Evolutionary conservation across 306 rosid species (phyloP).

Genomic region (Cucurbita ficifolia): DNA sequence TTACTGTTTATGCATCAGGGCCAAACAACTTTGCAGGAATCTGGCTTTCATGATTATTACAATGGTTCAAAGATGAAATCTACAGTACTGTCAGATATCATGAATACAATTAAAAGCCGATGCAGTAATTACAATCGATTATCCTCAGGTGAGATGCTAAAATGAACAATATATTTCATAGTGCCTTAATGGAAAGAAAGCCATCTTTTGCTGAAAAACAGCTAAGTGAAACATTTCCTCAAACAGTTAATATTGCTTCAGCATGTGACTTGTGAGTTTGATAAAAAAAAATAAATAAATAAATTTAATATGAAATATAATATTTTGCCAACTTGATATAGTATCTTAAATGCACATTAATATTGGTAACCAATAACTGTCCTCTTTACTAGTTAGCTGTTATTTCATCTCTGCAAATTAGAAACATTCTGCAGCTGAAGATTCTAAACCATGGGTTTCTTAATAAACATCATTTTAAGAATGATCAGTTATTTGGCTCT

Average conservation of each 20-base stretch:
- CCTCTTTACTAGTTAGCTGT: not conserved
- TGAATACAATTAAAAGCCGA: not conserved
- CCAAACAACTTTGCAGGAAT: not conserved
- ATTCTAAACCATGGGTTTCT: not conserved
- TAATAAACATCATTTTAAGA: not conserved
- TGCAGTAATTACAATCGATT: not conserved
- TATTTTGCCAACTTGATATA: not conserved
- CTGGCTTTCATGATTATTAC: not conserved
- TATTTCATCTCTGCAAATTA: not conserved
- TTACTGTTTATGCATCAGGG: not conserved
- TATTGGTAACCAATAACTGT: not conserved
- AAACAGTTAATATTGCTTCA: not conserved
- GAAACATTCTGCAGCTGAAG: not conserved
- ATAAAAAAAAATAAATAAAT: not conserved
- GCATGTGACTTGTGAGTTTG: not conserved
- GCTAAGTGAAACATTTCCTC: not conserved
- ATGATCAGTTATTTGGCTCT: not conserved
- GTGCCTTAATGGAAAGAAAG: not conserved
- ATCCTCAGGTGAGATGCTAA: not conserved
- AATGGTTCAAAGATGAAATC: not conserved
- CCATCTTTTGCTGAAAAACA: not conserved
- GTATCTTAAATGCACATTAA: not conserved
- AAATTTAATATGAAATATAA: not conserved
- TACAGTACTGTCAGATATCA: not conserved
- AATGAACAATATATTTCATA: not conserved